A percentile compares a stretch with the other conserved stretches of the same genome.
Evolutionary conservation across 2,329 filamentous ascomycete genomes (phyloP).

Genomic region (Orbilia brochopaga): DNA sequence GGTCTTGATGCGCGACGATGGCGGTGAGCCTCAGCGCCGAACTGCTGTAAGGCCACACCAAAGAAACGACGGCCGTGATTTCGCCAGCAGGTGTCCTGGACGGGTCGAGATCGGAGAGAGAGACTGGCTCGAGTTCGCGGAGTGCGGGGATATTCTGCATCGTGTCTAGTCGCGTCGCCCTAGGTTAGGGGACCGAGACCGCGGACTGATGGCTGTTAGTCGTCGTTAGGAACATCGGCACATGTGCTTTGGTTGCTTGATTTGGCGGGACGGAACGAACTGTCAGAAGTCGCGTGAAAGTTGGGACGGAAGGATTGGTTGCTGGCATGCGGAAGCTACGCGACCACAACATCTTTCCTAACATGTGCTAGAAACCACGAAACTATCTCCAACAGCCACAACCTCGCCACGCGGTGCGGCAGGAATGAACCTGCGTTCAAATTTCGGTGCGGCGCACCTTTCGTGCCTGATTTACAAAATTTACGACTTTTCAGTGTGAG

Average conservation of each 20-base stretch:
- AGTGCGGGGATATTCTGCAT: conserved; percentile 36
- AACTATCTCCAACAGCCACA: conserved; percentile 5
- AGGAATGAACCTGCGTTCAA: no score
- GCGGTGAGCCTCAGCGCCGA: conserved; percentile 53
- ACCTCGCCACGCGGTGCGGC: no score
- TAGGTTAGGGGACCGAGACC: conserved; percentile 26
- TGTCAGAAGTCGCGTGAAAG: not conserved
- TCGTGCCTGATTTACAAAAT: no score
- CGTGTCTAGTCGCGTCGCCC: conserved; percentile 10
- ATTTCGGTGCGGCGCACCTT: no score
- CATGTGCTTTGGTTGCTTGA: not conserved
- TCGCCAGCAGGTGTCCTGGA: conserved; percentile 30
- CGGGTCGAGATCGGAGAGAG: conserved; percentile 33
- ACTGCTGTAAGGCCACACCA: conserved; percentile 54
- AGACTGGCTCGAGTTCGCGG: conserved; percentile 22
- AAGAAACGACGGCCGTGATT: conserved; percentile 52
- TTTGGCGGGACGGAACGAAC: not conserved
- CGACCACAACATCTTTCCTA: conserved; percentile 20
- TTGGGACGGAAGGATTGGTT: not conserved
- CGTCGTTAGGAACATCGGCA: conserved; percentile 6
- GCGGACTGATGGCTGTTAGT: conserved; percentile 9
- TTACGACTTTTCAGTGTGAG: no score
- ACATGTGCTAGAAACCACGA: not conserved
- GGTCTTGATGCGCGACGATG: conserved; percentile 52
- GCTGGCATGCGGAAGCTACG: conserved; percentile 8